Percentiles rank a stretch among this genome's conserved stretches.
phyloP scores from a whole-genome alignment of 176 grass and related monocot species.

The Ananas comosus region DNA sequence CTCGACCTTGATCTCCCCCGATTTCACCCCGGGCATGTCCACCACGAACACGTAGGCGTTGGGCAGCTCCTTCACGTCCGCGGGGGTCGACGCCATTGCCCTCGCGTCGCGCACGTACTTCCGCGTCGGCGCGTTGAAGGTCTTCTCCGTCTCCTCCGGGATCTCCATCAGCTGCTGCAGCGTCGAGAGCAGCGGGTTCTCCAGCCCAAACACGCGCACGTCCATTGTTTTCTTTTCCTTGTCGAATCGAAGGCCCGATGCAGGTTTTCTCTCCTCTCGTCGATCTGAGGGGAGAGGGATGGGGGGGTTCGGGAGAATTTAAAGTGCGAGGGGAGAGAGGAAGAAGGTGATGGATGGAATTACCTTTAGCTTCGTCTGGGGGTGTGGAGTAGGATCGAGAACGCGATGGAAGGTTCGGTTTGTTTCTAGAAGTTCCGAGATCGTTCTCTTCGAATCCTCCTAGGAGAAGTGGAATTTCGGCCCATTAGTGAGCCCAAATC shows the following conservation, averaged over 20 bases:
- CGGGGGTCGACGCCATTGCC: constrained; percentile 69
- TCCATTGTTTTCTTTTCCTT: constrained; percentile 19
- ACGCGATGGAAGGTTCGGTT: constrained; percentile 17
- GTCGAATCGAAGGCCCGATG: neutral
- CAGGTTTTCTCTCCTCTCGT: neutral
- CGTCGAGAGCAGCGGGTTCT: constrained; percentile 46
- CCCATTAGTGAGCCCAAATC: no score
- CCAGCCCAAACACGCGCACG: constrained; percentile 37
- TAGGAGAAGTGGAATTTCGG: no score
- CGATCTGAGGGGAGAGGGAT: neutral
- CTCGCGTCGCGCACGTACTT: constrained; percentile 68
- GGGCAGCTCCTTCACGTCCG: constrained; percentile 71
- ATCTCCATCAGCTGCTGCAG: constrained; percentile 54
- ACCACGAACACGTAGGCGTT: constrained; percentile 54
- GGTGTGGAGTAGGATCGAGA: neutral
- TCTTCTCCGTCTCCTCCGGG: constrained; percentile 39
- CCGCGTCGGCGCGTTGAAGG: constrained; percentile 19
- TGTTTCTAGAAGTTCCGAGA: constrained; percentile 1
- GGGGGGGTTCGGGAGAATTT: neutral
- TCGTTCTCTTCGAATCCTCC: neutral
- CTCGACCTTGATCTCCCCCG: constrained; percentile 73
- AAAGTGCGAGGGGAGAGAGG: neutral
- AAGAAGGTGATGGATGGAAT: constrained; percentile 1
- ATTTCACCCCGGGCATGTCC: constrained; percentile 70
- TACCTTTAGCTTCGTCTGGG: no score